Base-by-base conservation (phyloP, 345 rosid species). In the Murraya paniculata region DNA sequence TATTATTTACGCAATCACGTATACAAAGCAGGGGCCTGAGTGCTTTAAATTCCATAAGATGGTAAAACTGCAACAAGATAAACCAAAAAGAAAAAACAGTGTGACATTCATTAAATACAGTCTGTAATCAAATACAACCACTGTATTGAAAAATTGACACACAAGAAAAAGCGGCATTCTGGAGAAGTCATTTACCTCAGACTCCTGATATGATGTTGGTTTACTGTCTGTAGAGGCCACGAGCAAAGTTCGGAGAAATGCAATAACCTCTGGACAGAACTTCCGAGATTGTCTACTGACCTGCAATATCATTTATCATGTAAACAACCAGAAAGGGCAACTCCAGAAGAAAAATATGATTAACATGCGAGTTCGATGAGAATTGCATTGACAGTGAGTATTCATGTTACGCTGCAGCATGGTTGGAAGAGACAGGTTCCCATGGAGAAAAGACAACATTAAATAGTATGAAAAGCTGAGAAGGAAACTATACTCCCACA, bases 231-330 rank as follows among this genome's bases (percentile, higher is more conserved):
- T 80, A 35, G 89, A 92, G 56, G 91, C 96, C 87, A 85, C 81
- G 64, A 96, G 81, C 75, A 94, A 78, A 64, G 91, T 84, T 70
- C 82, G 84, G 64, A 92, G 87, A 86, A 92, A 94, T 81, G 89
- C 50, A 53, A 92, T 83, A 77, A 93, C 99, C 82, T 94, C 99
- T 11, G 98, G 97, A 76, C 93, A 94, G 78, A 91, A 94, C 84
- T 90, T 96, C 81, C 77, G 74, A 67, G 99, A 90, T 75, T 91
- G 91, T 82, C 85, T 92, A 55, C 85, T 81, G 36, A 91, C 86
- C 98, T 94, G 82, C 80, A 79, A 64, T 35, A 74, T 30, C 64
- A 38, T 64, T 70, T 45, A 80, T 64, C 55, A 80, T 24, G 35
- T 70, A 27, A 74, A 81, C 21, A 19, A 62, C 71, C 36, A 21